These are phyloP conservation scores for Mercurialis annua DNA, from an alignment of 345 rosid species.

Conservation along the genomic window DNA sequence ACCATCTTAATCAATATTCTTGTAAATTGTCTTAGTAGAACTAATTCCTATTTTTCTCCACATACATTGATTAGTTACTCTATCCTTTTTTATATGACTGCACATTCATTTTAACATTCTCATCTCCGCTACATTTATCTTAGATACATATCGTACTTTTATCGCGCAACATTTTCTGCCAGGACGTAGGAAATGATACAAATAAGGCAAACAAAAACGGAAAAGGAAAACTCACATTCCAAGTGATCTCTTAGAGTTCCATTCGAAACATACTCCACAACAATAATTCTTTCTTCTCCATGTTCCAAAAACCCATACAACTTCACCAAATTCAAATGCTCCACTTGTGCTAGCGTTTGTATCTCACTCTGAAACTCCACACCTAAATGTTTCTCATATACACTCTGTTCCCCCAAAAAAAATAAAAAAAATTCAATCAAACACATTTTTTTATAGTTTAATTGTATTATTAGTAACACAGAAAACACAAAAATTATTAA, in stretches of 20 bases:
- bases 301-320: constrained; percentile 68
- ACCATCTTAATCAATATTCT: too few relatives aligned
- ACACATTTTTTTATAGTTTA: background rate
- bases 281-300: constrained; percentile 65
- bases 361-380: constrained; percentile 80
- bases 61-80: too few relatives aligned
- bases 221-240: constrained; percentile 57
- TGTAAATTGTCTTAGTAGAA: too few relatives aligned
- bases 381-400: constrained; percentile 66
- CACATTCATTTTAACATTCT: too few relatives aligned
- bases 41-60: too few relatives aligned
- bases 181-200: too few relatives aligned
- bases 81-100: too few relatives aligned
- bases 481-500: background rate
- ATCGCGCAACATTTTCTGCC: too few relatives aligned
- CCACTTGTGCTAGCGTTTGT: constrained; percentile 64
- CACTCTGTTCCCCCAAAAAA: constrained; percentile 54
- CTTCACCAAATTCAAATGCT: constrained; percentile 78
- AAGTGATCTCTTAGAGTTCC: constrained; percentile 92
- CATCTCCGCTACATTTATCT: too few relatives aligned
- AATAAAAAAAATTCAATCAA: too few relatives aligned
- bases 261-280: constrained; percentile 80
- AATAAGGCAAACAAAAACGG: background rate
- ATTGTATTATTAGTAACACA: background rate
- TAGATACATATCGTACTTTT: too few relatives aligned